Percentiles rank a stretch among this genome's conserved stretches.
phyloP scores from a whole-genome alignment of 257 asterid genomes.

The Rehmannia glutinosa region DNA sequence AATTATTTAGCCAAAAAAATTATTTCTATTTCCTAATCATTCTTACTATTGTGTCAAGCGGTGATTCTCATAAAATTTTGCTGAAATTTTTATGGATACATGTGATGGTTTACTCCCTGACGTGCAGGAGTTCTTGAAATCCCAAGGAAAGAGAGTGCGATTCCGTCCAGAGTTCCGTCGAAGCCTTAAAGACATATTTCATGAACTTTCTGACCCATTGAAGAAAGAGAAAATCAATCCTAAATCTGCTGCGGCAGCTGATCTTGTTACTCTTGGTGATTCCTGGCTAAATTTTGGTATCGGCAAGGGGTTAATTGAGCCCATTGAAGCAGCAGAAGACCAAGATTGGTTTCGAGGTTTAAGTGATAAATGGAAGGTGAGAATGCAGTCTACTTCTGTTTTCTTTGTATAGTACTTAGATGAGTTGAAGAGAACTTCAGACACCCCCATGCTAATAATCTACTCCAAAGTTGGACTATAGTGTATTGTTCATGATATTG shows the following conservation, averaged over 20 bases:
- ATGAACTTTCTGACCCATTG: constrained; percentile 54
- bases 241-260: constrained; percentile 71
- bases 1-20: too few species aligned
- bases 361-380: constrained; percentile 87
- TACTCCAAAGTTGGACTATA: not conserved
- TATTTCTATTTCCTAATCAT: not conserved
- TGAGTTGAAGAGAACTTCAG: not conserved
- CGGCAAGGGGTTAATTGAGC: constrained; percentile 68
- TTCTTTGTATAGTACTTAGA: not conserved
- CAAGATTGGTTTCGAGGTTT: constrained; percentile 72
- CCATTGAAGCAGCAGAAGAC: constrained; percentile 59
- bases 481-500: not conserved
- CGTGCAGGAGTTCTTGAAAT: constrained; percentile 66
- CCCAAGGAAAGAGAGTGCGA: constrained; percentile 83
- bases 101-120: constrained; percentile 1
- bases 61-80: not conserved
- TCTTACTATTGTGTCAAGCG: not conserved
- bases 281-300: constrained; percentile 84
- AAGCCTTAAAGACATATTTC: constrained; percentile 55
- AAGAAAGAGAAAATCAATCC: constrained; percentile 42
- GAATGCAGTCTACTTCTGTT: not conserved
- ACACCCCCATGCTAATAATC: not conserved
- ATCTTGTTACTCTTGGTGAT: constrained; percentile 79
- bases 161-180: constrained; percentile 65
- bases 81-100: not conserved